Evolutionary conservation across 1,284 basidiomycete species (phyloP).

Genomic region (Sanghuangporus sanghuang): DNA sequence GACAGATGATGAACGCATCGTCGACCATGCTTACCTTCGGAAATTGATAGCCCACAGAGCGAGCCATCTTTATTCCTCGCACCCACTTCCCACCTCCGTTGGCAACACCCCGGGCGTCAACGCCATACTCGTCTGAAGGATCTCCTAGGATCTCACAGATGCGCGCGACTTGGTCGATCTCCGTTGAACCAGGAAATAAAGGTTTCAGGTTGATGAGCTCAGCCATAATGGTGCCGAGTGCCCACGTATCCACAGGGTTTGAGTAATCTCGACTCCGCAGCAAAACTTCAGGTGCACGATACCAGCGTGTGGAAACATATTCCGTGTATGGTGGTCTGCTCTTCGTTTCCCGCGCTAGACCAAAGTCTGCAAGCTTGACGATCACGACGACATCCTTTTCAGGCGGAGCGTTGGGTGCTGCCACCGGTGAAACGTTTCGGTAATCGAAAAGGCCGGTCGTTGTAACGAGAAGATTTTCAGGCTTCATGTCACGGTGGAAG

Average conservation of each 20-base stretch:
- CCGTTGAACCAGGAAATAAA: slow-evolving; percentile 95
- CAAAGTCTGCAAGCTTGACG: slow-evolving; percentile 98
- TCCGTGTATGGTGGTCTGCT: slow-evolving; percentile 95
- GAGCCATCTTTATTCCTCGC: slow-evolving; percentile 82
- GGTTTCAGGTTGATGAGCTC: slow-evolving; percentile 95
- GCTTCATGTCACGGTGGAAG: slow-evolving; percentile 99
- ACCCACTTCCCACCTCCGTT: slow-evolving; percentile 89
- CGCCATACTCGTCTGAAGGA: slow-evolving; percentile 79
- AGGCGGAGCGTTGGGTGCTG: slow-evolving; percentile 51
- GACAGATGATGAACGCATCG: slow-evolving; percentile 12
- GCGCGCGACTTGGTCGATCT: slow-evolving; percentile 88
- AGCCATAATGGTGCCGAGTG: slow-evolving; percentile 95
- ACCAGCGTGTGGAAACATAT: slow-evolving; percentile 99
- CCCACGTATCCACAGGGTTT: slow-evolving; percentile 99
- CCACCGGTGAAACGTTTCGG: slow-evolving; percentile 64
- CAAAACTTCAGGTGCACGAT: slow-evolving; percentile 96
- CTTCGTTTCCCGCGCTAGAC: slow-evolving; percentile 86
- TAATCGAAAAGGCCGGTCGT: slow-evolving; percentile 97
- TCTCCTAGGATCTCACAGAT: slow-evolving; percentile 95
- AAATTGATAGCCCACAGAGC: slow-evolving; percentile 84
- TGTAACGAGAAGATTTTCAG: slow-evolving; percentile 99
- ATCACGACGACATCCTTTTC: slow-evolving; percentile 96
- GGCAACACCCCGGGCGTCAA: slow-evolving; percentile 62
- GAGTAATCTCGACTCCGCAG: slow-evolving; percentile 90
- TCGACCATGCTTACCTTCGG: slow-evolving; percentile 61